These are phyloP conservation scores for Annulohypoxylon moriforme DNA, from an alignment of 495 filamentous ascomycete species.

Conservation along the genomic window DNA sequence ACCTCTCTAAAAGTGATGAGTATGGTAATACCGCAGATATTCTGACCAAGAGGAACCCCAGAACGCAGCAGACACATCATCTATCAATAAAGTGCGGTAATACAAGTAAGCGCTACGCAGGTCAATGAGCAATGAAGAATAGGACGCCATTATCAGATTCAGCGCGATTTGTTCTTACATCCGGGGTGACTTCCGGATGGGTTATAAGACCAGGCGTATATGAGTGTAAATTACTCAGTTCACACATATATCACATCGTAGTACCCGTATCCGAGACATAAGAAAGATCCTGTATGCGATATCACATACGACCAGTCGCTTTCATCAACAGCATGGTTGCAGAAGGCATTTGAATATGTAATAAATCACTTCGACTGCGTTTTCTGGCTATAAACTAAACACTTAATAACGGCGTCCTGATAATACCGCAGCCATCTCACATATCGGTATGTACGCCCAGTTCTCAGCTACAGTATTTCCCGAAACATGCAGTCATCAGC, in stretches of 20 bases:
- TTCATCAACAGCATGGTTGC: neutral
- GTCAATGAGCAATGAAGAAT: neutral
- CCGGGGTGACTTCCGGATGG: neutral
- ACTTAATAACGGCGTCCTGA: neutral
- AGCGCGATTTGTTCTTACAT: neutral
- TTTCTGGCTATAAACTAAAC: neutral
- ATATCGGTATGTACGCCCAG: neutral
- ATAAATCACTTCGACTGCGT: neutral
- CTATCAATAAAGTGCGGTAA: neutral
- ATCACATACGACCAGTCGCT: neutral
- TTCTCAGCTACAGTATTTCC: neutral
- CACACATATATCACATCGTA: too few relatives aligned
- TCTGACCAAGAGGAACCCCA: neutral
- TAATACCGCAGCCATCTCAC: neutral
- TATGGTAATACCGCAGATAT: neutral
- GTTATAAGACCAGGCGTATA: neutral
- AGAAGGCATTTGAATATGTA: neutral
- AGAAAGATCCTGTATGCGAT: too few relatives aligned
- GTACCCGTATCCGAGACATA: too few relatives aligned
- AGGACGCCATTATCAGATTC: neutral
- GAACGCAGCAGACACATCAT: neutral
- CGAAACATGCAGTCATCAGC: constrained; percentile 33
- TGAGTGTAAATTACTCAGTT: neutral
- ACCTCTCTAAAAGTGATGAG: neutral
- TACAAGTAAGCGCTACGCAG: neutral